These are phyloP conservation scores for Rhododendron ferrugineum DNA, from an alignment of 148 eudicot species.

Conservation along the genomic window DNA sequence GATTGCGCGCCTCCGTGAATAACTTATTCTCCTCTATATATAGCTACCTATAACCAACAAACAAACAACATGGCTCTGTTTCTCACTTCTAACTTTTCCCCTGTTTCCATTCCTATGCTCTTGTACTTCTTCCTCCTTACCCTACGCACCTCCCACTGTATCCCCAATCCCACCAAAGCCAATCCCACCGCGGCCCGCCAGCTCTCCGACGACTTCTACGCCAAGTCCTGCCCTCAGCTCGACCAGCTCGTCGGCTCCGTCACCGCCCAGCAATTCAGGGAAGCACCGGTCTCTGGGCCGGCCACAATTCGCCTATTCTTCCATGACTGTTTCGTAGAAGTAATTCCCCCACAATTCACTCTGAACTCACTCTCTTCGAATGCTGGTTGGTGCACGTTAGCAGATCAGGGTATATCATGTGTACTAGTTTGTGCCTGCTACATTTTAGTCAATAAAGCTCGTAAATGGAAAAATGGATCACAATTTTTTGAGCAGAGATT, in stretches of 20 bases:
- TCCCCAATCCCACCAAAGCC: not conserved
- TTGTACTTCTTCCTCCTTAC: constrained; percentile 5
- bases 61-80: constrained; percentile 13
- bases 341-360: constrained; percentile 15
- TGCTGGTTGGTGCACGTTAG: not conserved
- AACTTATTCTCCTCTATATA: too few relatives aligned
- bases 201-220: constrained; percentile 62
- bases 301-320: constrained; percentile 94
- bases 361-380: not conserved
- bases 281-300: constrained; percentile 56
- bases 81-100: constrained; percentile 13
- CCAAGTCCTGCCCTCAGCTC: constrained; percentile 69
- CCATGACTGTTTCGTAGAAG: constrained; percentile 93
- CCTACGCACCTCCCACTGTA: constrained; percentile 19
- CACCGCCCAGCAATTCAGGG: constrained; percentile 55
- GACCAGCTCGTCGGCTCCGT: constrained; percentile 68
- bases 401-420: not conserved
- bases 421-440: not conserved
- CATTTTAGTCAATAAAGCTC: not conserved
- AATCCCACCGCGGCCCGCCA: constrained; percentile 13
- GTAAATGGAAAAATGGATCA: not conserved
- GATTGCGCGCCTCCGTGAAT: too few relatives aligned
- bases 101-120: constrained; percentile 14
- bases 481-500: too few relatives aligned
- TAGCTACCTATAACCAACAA: not conserved